Evolutionary conservation across 140 eudicot genomes (phyloP), one percentile per base, ranked within the genome.

Genomic region (Anethum foeniculum): DNA sequence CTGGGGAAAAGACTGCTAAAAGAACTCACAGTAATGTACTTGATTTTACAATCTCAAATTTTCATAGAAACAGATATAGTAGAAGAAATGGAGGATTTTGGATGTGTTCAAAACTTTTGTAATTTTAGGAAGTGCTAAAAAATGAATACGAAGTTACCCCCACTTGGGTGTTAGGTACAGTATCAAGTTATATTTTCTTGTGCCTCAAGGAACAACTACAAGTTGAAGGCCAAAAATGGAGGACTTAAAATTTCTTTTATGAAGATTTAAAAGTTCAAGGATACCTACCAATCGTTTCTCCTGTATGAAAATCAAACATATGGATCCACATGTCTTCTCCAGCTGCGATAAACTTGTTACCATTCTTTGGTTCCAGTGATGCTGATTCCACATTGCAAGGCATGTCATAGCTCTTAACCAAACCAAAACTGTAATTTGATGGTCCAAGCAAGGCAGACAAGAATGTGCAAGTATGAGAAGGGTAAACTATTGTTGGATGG

Each of bases 241-340:
- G 68, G 51, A 46, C 38, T 25, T 5, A 13, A 7, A 12, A 21
- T 74, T 46, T 3, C 14, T 44, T 72, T 39, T 8, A 62, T 10
- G 9, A 16, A 32, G 44, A 30, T 5, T 32, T 6, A 32, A 46
- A 80, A 36, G 79, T 75, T 34, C 48, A 43, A 83, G 77, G 47
- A 62, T 43, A 78, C 87, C 15, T 86, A 95, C 99, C 99, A 21
- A 89, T 86, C 85, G 86, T 97, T 76, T 87, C 91, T 56, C 99
- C 97, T 2, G 97, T 95, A 80, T 92, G 92, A 83, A 95, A 95
- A 88, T 95, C 99, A 82, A 88, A 92, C 23, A 95, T 81, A 72
- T 86, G 99, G 84, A 95, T 85, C 99, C 99, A 95, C 99, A 92
- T 89, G 79, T 95, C 99, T 87, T 92, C 97, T 78, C 99, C 99